Conservation (phyloP, 2,329 filamentous ascomycete genomes). For the Exophiala bonariae region DNA sequence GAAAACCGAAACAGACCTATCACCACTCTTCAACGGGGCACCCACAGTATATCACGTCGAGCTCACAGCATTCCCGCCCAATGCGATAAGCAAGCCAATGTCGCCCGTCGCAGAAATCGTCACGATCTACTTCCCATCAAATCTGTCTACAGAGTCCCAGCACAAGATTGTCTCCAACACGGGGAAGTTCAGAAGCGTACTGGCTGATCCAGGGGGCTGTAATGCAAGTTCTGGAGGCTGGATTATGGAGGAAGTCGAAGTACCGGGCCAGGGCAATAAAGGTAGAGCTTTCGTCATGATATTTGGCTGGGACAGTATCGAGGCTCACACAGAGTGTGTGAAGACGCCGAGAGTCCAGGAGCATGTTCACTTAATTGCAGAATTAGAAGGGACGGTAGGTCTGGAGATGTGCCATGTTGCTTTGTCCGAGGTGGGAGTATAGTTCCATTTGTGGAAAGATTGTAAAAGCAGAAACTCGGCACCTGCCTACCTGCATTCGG, state of each 20-base stretch:
- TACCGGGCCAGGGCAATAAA: background rate
- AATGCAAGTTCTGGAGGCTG: slow-evolving; percentile 1
- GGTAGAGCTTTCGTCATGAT: slow-evolving; percentile 2
- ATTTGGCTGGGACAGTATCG: slow-evolving; percentile 2
- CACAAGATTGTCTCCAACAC: slow-evolving; percentile 1
- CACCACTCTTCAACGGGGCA: background rate
- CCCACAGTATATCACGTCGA: background rate
- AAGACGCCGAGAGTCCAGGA: background rate
- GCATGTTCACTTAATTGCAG: background rate
- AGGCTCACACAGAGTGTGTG: background rate
- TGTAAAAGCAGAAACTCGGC: too few relatives aligned
- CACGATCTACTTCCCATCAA: background rate
- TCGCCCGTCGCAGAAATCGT: background rate
- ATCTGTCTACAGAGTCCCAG: background rate
- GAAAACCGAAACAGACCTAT: background rate
- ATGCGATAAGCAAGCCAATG: background rate
- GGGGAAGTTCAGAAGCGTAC: background rate
- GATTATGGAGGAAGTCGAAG: background rate
- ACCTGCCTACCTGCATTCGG: too few relatives aligned
- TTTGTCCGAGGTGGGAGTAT: background rate
- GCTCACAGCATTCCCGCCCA: background rate
- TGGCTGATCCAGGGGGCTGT: background rate
- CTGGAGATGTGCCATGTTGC: slow-evolving; percentile 1
- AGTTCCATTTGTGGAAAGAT: background rate
- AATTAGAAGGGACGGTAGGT: background rate